Evolutionary conservation across 495 filamentous ascomycete genomes (phyloP).

Genomic region (Podospora anserina): DNA sequence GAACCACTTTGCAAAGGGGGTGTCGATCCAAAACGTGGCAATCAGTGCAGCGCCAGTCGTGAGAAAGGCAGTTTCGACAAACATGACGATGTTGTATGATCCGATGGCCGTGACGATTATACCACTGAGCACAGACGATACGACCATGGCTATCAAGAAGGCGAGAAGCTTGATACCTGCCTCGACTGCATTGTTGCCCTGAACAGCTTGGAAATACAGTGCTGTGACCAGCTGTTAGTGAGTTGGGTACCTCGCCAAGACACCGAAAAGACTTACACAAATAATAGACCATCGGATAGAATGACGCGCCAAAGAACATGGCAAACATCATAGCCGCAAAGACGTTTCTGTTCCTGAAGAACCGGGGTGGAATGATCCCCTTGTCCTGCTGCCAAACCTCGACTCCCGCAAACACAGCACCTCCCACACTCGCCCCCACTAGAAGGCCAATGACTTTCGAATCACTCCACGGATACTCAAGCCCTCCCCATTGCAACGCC

Average conservation of each 20-base stretch:
- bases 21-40: not conserved
- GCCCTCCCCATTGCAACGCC: conserved; percentile 1
- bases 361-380: not conserved
- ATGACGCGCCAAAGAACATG: conserved; percentile 4
- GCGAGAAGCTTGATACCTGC: not conserved
- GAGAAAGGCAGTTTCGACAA: not conserved
- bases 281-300: not conserved
- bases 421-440: not conserved
- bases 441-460: not conserved
- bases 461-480: not conserved
- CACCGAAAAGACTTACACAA: not conserved
- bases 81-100: not conserved
- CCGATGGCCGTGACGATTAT: not conserved
- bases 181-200: not conserved
- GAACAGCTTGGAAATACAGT: not conserved
- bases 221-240: not conserved
- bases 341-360: not conserved
- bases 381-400: not conserved
- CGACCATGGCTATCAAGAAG: not conserved
- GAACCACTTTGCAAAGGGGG: not conserved
- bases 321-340: conserved; percentile 2
- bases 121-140: not conserved
- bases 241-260: not conserved
- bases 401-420: not conserved
- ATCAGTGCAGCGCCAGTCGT: not conserved